Conservation (phyloP, 1,284 basidiomycete genomes). For the Irpex sp. region DNA sequence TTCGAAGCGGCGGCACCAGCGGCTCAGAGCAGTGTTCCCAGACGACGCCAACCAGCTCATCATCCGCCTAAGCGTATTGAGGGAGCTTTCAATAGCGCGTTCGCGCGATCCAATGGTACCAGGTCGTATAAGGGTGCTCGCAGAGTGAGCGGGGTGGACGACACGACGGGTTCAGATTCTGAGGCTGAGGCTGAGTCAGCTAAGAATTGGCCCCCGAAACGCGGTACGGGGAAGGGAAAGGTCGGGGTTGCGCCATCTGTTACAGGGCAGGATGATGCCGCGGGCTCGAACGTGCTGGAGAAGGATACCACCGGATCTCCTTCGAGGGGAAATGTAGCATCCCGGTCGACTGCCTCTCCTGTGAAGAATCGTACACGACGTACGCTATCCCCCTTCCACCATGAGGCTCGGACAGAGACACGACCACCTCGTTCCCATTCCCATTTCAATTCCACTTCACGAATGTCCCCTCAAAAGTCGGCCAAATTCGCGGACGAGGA, state of each 20-base stretch:
- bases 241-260: background rate
- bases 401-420: too few relatives aligned
- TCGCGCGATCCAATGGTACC: constrained; percentile 17
- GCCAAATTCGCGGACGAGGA: background rate
- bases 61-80: constrained; percentile 21
- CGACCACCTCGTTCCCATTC: too few relatives aligned
- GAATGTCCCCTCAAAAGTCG: background rate
- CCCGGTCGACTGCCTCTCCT: background rate
- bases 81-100: constrained; percentile 23
- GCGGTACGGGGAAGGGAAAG: constrained; percentile 15
- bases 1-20: constrained; percentile 10
- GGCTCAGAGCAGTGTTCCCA: background rate
- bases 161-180: constrained; percentile 2
- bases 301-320: background rate
- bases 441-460: background rate
- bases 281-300: background rate
- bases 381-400: too few relatives aligned
- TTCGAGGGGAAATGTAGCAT: background rate
- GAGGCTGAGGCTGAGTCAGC: background rate
- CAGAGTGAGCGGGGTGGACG: constrained; percentile 12
- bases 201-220: constrained; percentile 7
- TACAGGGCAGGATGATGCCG: background rate
- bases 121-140: constrained; percentile 8
- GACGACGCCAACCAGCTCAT: background rate
- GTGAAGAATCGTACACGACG: background rate